Evolutionary conservation across 2,329 filamentous ascomycete genomes (phyloP).

Genomic region (Beauveria caledonica): DNA sequence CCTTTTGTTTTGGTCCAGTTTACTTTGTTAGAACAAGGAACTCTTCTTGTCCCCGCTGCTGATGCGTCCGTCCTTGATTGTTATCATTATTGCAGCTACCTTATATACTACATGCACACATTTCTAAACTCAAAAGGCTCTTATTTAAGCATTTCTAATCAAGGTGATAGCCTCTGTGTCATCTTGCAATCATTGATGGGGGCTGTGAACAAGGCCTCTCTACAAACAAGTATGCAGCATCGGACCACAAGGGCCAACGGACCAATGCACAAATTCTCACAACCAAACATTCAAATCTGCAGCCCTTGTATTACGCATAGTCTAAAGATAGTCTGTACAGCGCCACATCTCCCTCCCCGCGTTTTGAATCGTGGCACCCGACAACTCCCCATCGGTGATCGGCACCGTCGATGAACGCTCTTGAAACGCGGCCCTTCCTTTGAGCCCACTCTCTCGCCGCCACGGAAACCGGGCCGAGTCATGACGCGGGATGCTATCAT

Average conservation of each 20-base stretch:
- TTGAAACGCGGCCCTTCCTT: not conserved
- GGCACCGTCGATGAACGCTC: not conserved
- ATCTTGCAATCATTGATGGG: no score
- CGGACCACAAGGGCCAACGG: no score
- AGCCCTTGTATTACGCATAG: no score
- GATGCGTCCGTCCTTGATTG: not conserved
- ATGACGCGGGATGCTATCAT: no score
- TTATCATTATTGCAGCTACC: not conserved
- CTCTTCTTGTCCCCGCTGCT: not conserved
- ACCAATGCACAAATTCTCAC: no score
- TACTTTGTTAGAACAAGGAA: slow-evolving; percentile 20
- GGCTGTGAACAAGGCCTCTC: no score
- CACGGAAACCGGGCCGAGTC: not conserved
- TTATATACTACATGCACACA: slow-evolving; percentile 5
- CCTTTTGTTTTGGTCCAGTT: slow-evolving; percentile 1
- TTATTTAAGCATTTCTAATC: no score
- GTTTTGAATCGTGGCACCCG: not conserved
- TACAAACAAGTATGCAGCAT: no score
- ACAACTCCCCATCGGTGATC: not conserved
- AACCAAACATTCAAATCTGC: no score
- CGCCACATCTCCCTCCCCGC: not conserved
- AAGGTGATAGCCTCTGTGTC: no score
- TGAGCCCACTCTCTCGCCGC: not conserved
- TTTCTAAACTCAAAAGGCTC: no score
- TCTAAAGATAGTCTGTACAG: no score